Evolutionary conservation across 306 rosid genomes (phyloP).

Genomic region (Alnus rubra): DNA sequence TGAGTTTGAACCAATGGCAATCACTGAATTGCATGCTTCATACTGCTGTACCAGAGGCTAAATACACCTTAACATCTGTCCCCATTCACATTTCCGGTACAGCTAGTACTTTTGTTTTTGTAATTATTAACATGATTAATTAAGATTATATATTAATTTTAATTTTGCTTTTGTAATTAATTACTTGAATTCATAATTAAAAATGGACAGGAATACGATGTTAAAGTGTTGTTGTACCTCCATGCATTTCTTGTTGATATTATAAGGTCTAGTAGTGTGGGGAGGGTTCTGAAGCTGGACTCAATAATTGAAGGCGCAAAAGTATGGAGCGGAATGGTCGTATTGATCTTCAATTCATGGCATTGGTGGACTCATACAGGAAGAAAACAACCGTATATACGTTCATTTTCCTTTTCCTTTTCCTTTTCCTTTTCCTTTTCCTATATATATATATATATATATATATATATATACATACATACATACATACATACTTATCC

Average conservation of each 20-base stretch:
- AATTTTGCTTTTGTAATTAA: too few species aligned
- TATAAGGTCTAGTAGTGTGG: constrained; percentile 4
- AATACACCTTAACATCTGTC: constrained; percentile 35
- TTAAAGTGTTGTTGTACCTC: constrained; percentile 35
- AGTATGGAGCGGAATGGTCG: constrained; percentile 34
- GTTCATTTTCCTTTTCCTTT: too few species aligned
- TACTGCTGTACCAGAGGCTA: constrained; percentile 34
- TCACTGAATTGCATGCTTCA: constrained; percentile 64
- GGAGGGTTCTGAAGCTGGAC: constrained; percentile 40
- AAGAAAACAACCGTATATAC: constrained; percentile 49
- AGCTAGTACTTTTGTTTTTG: too few species aligned
- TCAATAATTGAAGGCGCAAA: constrained; percentile 34
- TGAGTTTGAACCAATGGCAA: constrained; percentile 74
- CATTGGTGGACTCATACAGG: constrained; percentile 56
- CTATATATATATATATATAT: too few species aligned
- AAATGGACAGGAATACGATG: constrained; percentile 30
- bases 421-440: too few species aligned
- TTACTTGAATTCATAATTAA: too few species aligned
- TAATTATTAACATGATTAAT: too few species aligned
- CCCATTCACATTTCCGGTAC: constrained; percentile 44
- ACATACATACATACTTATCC: too few species aligned
- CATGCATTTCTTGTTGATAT: constrained; percentile 49
- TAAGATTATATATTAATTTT: too few species aligned
- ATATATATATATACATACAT: too few species aligned
- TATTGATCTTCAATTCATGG: constrained; percentile 51